These are phyloP conservation scores for Suillus bovinus DNA, from an alignment of 768 basidiomycete genomes.

Conservation along the genomic window DNA sequence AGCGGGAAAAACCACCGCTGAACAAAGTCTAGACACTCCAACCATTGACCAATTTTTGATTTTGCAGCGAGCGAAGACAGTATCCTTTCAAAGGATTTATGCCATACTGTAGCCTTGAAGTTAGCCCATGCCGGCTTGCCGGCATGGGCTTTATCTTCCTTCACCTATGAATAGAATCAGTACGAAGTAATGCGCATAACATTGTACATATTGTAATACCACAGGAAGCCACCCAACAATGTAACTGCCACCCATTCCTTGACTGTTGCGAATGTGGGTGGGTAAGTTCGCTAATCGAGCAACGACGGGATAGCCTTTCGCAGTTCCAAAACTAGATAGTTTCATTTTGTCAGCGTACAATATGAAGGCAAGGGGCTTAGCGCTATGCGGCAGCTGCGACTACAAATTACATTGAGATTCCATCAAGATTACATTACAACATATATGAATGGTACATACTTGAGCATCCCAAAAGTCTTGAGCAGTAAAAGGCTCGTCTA, in stretches of 20 bases:
- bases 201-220: background rate
- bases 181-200: background rate
- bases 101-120: slow-evolving; percentile 1
- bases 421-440: too few relatives aligned
- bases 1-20: background rate
- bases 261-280: background rate
- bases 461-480: too few relatives aligned
- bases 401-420: too few relatives aligned
- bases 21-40: background rate
- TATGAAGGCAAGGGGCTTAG: too few relatives aligned
- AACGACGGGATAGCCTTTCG: background rate
- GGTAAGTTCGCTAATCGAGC: background rate
- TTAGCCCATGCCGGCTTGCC: background rate
- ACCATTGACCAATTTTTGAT: background rate
- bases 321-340: too few relatives aligned
- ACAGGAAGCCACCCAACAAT: background rate
- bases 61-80: background rate
- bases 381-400: too few relatives aligned
- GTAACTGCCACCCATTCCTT: background rate
- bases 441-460: too few relatives aligned
- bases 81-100: background rate
- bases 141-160: background rate
- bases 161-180: background rate
- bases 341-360: too few relatives aligned
- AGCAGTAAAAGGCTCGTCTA: too few relatives aligned